phyloP scores from a whole-genome alignment of 2,329 filamentous ascomycete species.

The Eutypella sp. region DNA sequence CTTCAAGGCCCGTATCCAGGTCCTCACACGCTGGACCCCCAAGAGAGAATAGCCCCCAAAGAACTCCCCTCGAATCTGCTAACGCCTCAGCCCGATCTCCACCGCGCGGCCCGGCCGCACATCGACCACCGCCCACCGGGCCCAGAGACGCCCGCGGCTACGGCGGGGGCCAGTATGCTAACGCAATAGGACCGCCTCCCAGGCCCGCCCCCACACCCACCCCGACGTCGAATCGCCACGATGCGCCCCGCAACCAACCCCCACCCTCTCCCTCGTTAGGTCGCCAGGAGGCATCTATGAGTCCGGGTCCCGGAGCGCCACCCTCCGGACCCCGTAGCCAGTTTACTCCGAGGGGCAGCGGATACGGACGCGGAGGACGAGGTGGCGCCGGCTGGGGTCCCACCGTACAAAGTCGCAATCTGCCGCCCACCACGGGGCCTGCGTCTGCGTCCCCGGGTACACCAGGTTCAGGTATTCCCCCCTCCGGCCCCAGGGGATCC shows the following conservation, averaged over 20 bases:
- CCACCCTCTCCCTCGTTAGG: conserved; percentile 14
- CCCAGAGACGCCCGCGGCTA: conserved; percentile 35
- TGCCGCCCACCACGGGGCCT: conserved; percentile 20
- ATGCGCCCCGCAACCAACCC: conserved; percentile 7
- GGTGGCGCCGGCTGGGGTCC: conserved; percentile 39
- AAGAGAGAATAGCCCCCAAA: conserved; percentile 23
- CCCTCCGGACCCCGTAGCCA: conserved; percentile 53
- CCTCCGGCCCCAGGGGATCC: conserved; percentile 23
- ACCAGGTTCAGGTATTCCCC: conserved; percentile 27
- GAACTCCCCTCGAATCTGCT: conserved; percentile 17
- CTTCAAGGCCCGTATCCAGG: conserved; percentile 24
- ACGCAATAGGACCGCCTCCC: conserved; percentile 26
- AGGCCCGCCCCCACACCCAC: conserved; percentile 21
- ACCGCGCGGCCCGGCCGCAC: conserved; percentile 50
- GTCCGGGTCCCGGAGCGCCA: conserved; percentile 40
- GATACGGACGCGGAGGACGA: conserved; percentile 39
- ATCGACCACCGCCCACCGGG: conserved; percentile 46
- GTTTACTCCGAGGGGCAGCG: conserved; percentile 40
- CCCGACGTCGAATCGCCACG: conserved; percentile 20
- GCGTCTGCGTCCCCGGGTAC: conserved; percentile 33
- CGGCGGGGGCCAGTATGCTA: conserved; percentile 19
- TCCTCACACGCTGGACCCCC: conserved; percentile 20
- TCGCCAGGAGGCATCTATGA: conserved; percentile 34
- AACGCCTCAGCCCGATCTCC: conserved; percentile 36
- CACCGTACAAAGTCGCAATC: conserved; percentile 24